A percentile compares a stretch with the other conserved stretches of the same genome.
Evolutionary conservation across 441 rosid species (phyloP).

Genomic region (Isatis lusitanica): DNA sequence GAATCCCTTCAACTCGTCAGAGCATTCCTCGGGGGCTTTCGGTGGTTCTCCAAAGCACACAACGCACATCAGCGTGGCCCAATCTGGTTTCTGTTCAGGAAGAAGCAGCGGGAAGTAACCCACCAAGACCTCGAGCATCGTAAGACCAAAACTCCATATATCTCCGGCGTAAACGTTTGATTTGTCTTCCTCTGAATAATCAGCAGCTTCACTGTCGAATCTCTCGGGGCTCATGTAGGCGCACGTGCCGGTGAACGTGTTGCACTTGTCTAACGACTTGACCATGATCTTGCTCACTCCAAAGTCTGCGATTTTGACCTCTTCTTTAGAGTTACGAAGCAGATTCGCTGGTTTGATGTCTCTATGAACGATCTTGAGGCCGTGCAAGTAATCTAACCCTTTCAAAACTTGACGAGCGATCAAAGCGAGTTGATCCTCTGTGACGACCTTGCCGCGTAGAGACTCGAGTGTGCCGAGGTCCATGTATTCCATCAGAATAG

Average conservation of each 20-base stretch:
- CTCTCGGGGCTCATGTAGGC: conserved; percentile 95
- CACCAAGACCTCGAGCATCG: conserved; percentile 65
- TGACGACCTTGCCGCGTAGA: conserved; percentile 42
- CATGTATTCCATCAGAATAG: conserved; percentile 80
- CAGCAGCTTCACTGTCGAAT: conserved; percentile 57
- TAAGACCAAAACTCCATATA: conserved; percentile 85
- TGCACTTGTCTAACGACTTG: conserved; percentile 62
- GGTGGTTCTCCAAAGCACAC: conserved; percentile 85
- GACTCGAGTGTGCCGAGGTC: conserved; percentile 64
- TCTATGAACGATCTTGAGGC: conserved; percentile 68
- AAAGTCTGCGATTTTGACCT: conserved; percentile 79
- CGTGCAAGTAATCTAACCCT: conserved; percentile 67
- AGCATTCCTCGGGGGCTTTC: conserved; percentile 47
- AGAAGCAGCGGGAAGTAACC: conserved; percentile 70
- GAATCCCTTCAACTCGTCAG: conserved; percentile 63
- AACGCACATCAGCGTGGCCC: conserved; percentile 81
- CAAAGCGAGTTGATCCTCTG: conserved; percentile 49
- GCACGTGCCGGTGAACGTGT: conserved; percentile 79
- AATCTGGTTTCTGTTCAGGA: conserved; percentile 68
- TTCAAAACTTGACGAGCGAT: conserved; percentile 61
- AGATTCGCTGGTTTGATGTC: conserved; percentile 84
- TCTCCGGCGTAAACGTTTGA: conserved; percentile 80
- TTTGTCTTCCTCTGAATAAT: no score
- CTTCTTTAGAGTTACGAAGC: conserved; percentile 54
- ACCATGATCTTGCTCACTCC: conserved; percentile 82